Evolutionary conservation across 257 asterid species (phyloP), one percentile per base, ranked within the genome.

Genomic region (Rehmannia glutinosa): DNA sequence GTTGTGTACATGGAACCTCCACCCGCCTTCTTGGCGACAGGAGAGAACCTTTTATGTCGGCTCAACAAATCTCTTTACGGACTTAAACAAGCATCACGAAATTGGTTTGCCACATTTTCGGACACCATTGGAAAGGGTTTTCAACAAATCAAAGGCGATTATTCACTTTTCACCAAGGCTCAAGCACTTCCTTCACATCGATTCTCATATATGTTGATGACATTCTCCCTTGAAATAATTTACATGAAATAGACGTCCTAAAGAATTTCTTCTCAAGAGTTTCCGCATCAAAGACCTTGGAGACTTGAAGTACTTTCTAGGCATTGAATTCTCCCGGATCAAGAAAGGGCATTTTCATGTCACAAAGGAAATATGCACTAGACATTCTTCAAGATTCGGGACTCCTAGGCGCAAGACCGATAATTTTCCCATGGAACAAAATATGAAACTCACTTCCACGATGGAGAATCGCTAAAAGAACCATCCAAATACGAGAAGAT

Each of bases 121-220:
- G 8, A 53, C 0, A 25, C 30, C 0, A 71, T 41, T 51, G 52
- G 62, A 10, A 64, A 41, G 23, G 45, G 59, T 19, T 72, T 53
- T 21, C 55, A 38, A 62, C 20, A 73, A 50, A 57, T 73, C 6
- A 46, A 64, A 19, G 70, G 50, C 9, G 43, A 66, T 36, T 59
- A 53, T n/a, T 71, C 66, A 45, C 25, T 66, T 19, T 73, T 73
- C 24, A 49, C 30, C 25, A 72, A 72, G 6, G 33, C 16, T 6
- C 42, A 36, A 36, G 42, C 7, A 36, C 42, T 36, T 36, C 42
- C 0, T 36, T 36, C 12, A 36, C 42, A 4, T 8, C 10, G 7
- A 7, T 36, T 36, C 42, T 36, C 7, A 36, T 36, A 4, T 36
- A 4, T 36, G 42, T 36, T 36, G 42, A 36, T 36, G 42, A 36